Percentiles rank a stretch among this genome's conserved stretches.
Conservation (phyloP, 2,329 filamentous ascomycete genomes). For the Penicillium sp. region DNA sequence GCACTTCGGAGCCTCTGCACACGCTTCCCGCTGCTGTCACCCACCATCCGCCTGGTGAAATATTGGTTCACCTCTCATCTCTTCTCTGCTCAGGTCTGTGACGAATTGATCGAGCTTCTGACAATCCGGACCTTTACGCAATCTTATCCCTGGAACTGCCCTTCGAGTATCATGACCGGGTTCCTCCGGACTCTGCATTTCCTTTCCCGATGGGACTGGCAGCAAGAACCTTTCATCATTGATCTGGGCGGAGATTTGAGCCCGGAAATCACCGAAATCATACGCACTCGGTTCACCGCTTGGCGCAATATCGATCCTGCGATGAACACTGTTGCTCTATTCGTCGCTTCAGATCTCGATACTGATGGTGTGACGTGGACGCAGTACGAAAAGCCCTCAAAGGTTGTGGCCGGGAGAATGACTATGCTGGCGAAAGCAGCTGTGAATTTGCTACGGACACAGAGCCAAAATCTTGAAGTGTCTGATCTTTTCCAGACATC, state of each 20-base stretch:
- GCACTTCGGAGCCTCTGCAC: slow-evolving; percentile 75
- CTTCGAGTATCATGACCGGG: slow-evolving; percentile 71
- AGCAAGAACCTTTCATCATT: slow-evolving; percentile 72
- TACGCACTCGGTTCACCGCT: slow-evolving; percentile 69
- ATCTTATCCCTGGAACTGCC: slow-evolving; percentile 73
- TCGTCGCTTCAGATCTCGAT: slow-evolving; percentile 77
- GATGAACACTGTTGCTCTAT: slow-evolving; percentile 77
- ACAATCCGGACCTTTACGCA: slow-evolving; percentile 73
- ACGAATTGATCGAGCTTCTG: slow-evolving; percentile 80
- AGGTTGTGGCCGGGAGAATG: slow-evolving; percentile 79
- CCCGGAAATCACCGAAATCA: slow-evolving; percentile 55
- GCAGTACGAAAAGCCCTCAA: slow-evolving; percentile 63
- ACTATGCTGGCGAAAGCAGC: slow-evolving; percentile 75
- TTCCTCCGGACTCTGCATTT: slow-evolving; percentile 77
- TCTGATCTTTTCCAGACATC: slow-evolving; percentile 67
- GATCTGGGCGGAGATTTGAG: slow-evolving; percentile 65
- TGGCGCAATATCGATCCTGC: slow-evolving; percentile 85
- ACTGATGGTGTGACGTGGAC: slow-evolving; percentile 76
- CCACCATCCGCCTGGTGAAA: slow-evolving; percentile 78
- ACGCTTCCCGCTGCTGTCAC: slow-evolving; percentile 71
- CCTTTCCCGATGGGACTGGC: slow-evolving; percentile 89
- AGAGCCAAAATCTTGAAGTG: slow-evolving; percentile 53
- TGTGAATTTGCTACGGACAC: slow-evolving; percentile 55
- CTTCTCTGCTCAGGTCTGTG: slow-evolving; percentile 67
- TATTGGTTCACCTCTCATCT: slow-evolving; percentile 85